Evolutionary conservation across 768 basidiomycete species (phyloP), one percentile per base, ranked within the genome.

Genomic region (Lactifluus pinguis): DNA sequence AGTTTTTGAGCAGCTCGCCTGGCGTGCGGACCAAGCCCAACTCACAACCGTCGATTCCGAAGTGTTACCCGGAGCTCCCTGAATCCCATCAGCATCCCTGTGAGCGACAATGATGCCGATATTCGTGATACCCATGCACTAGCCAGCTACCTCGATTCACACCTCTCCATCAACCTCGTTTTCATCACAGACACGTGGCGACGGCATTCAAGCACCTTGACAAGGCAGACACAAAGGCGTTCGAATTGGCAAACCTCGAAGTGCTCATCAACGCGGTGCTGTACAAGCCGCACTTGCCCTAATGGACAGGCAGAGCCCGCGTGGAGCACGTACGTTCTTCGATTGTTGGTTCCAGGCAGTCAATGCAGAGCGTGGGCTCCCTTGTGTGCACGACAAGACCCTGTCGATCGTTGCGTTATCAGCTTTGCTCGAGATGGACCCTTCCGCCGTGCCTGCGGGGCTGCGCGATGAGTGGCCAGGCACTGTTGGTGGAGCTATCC

Each of bases 341-440:
- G 83, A 90, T 69, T 79, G 76, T 64, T 95, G 92, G 92, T 93
- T 94, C 69, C 79, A 73, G 11, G 82, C 83, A 11, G 87, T 92
- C 72, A 84, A 83, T 59, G 69, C 65, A 41, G 75, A 79, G 36
- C 76, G 71, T 29, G 79, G 77, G 51, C 79, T 93, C 39, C 89
- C 90, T 13, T 82, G 92, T n/a, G 91, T 95, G 48, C 92, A 95
- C 69, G 92, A 95, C 74, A 92, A 93, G 80, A 92, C 87, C 72
- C 75, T 95, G 59, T 83, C 81, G 66, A 82, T 94, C 58, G 70
- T 89, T 59, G 83, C 92, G 10, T 71, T 95, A 59, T 89, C 85
- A 63, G 83, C 84, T 49, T 73, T 94, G 60, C 75, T 95, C 69
- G 89, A 92, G 72, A 74, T 91, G 72, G 76, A 83, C 13, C 79